These are phyloP conservation scores for Phytophthora boehmeriae DNA, from an alignment of 352 stramenopile species.

Conservation along the genomic window DNA sequence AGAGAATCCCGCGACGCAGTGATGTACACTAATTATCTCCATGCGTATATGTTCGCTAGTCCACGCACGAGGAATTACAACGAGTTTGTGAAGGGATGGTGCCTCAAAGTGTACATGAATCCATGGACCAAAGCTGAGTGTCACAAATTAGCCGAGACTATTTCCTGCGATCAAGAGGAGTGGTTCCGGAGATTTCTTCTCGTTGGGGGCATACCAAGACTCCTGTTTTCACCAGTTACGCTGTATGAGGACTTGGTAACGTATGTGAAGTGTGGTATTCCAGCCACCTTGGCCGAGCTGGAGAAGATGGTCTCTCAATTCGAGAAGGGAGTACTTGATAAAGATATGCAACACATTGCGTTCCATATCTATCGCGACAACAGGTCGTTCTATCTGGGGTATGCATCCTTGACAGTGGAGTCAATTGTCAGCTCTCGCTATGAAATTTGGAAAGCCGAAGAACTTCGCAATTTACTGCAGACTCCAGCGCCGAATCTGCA, in stretches of 20 bases:
- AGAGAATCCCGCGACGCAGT: constrained; percentile 6
- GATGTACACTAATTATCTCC: not conserved
- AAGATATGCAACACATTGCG: constrained; percentile 9
- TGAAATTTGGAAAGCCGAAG: not conserved
- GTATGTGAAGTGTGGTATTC: constrained; percentile 3
- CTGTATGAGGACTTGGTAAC: constrained; percentile 12
- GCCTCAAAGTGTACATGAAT: constrained; percentile 36
- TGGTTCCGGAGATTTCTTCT: constrained; percentile 28
- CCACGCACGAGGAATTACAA: constrained; percentile 27
- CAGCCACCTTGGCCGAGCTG: not conserved
- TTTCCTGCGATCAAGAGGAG: constrained; percentile 20
- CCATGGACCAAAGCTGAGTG: constrained; percentile 35
- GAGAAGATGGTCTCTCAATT: constrained; percentile 10
- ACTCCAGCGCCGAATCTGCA: constrained; percentile 3
- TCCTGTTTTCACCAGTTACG: constrained; percentile 21
- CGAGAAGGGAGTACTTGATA: constrained; percentile 6
- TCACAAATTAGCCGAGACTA: constrained; percentile 13
- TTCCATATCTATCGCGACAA: constrained; percentile 11
- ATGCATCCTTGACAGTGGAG: constrained; percentile 18
- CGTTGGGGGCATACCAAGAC: constrained; percentile 33
- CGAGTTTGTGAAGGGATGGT: constrained; percentile 26
- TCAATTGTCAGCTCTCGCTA: constrained; percentile 10
- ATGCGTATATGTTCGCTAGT: constrained; percentile 30
- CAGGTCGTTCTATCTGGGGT: constrained; percentile 4
- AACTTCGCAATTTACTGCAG: constrained; percentile 11